A percentile compares a stretch with the other conserved stretches of the same genome.
Evolutionary conservation across 495 filamentous ascomycete genomes (phyloP).

Genomic region (Xylaria intraflava): DNA sequence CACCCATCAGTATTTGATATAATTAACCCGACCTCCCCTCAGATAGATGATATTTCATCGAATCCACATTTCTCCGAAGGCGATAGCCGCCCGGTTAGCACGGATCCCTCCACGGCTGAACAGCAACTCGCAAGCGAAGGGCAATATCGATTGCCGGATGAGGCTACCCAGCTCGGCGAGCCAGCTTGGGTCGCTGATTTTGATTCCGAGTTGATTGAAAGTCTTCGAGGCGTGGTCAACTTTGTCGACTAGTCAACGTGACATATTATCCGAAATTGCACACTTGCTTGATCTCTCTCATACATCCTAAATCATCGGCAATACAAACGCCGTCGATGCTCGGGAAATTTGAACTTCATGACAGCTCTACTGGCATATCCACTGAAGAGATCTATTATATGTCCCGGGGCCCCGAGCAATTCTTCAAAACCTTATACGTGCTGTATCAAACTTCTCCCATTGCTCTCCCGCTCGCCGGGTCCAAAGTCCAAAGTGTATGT

Average conservation of each 20-base stretch:
- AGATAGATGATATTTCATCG: neutral
- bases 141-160: neutral
- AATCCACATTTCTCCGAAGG: neutral
- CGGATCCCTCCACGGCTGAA: neutral
- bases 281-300: neutral
- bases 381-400: neutral
- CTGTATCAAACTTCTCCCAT: too few species aligned
- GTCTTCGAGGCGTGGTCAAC: constrained; percentile 43
- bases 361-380: neutral
- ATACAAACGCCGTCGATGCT: too few species aligned
- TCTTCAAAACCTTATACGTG: too few species aligned
- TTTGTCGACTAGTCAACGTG: constrained; percentile 31
- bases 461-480: too few species aligned
- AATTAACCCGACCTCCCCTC: neutral
- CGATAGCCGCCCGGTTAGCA: neutral
- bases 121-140: neutral
- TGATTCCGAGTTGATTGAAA: constrained; percentile 41
- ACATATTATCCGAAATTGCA: neutral
- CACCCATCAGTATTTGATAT: neutral
- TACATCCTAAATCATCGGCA: neutral
- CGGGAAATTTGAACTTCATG: too few species aligned
- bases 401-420: neutral
- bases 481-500: too few species aligned
- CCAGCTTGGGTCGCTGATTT: constrained; percentile 45
- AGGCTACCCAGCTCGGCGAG: constrained; percentile 15